phyloP scores from a whole-genome alignment of 2,329 filamentous ascomycete species.

The Fusarium sp. region DNA sequence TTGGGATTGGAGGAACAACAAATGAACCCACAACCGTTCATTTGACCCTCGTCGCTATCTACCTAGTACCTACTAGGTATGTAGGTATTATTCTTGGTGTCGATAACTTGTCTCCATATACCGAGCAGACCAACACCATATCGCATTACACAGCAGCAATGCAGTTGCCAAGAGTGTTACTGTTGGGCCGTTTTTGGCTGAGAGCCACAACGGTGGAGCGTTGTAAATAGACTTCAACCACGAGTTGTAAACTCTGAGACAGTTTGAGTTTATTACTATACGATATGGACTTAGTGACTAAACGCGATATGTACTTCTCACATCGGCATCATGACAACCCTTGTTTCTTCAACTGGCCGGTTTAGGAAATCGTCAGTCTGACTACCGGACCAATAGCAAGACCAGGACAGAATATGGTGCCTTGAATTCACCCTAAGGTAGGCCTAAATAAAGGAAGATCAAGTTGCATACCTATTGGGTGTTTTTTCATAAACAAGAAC shows the following conservation, averaged over 20 bases:
- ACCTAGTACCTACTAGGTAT: neutral
- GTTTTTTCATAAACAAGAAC: neutral
- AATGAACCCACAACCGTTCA: neutral
- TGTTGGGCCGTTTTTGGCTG: neutral
- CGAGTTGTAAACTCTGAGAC: neutral
- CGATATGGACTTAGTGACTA: neutral
- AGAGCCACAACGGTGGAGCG: neutral
- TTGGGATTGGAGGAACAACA: neutral
- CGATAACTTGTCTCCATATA: neutral
- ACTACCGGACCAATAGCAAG: neutral
- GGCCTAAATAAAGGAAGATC: neutral
- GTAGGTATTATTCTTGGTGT: neutral
- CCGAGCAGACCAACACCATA: neutral
- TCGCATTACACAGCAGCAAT: neutral
- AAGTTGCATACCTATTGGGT: neutral
- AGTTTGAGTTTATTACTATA: neutral
- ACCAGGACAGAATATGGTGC: neutral
- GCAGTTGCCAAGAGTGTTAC: neutral
- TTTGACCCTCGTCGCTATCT: neutral
- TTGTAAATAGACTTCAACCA: neutral
- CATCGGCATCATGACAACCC: neutral
- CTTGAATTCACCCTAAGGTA: neutral
- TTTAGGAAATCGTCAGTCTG: neutral
- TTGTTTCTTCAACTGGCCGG: neutral
- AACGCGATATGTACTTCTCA: neutral